Percentiles rank a stretch among this genome's conserved stretches.
These are phyloP conservation scores for Coniosporium tulheliwenetii DNA, from an alignment of 2,329 filamentous ascomycete genomes.

Conservation along the genomic window DNA sequence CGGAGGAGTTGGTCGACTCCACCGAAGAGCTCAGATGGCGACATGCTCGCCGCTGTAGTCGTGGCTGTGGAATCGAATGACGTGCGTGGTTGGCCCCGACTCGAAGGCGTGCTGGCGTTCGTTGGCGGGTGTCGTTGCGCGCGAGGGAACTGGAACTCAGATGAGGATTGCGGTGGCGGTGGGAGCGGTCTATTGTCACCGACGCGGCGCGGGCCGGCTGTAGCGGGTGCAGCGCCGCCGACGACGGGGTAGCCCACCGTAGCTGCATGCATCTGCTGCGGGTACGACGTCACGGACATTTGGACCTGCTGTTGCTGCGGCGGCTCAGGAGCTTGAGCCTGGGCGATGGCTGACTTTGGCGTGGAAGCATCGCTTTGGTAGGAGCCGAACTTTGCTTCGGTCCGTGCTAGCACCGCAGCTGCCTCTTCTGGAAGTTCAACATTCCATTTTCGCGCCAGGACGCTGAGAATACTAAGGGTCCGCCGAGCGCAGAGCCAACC, in stretches of 20 bases:
- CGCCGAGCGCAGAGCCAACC: constrained; percentile 83
- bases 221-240: background rate
- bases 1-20: constrained; percentile 44
- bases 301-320: background rate
- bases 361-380: constrained; percentile 48
- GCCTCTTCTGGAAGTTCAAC: constrained; percentile 80
- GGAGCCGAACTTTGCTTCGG: constrained; percentile 64
- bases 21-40: constrained; percentile 39
- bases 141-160: background rate
- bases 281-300: background rate
- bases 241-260: background rate
- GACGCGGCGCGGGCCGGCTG: background rate
- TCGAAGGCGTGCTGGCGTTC: background rate
- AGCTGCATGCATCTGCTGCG: background rate
- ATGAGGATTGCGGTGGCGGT: background rate
- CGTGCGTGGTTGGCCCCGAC: background rate
- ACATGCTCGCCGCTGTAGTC: constrained; percentile 10
- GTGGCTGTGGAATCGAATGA: background rate
- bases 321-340: constrained; percentile 1
- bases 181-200: too few relatives aligned
- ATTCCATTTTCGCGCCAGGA: constrained; percentile 78
- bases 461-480: constrained; percentile 69
- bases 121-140: background rate
- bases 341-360: constrained; percentile 17
- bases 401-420: constrained; percentile 54